Base-by-base conservation (phyloP, 192 early-diverging fungal species). In the Rhizophagus prolifer region DNA sequence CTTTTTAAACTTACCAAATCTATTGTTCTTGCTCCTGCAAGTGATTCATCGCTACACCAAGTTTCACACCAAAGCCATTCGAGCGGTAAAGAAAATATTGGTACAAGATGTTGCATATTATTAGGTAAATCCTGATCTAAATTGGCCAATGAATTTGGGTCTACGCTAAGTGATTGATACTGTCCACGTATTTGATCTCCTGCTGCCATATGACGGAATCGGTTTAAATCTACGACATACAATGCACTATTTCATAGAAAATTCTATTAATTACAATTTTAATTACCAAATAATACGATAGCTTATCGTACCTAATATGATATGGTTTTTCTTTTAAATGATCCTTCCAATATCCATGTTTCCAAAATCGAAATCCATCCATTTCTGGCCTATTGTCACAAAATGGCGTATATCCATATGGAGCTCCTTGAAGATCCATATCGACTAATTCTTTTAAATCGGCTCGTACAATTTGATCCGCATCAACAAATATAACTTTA, bases 31-130 rank as follows among this genome's bases (percentile, higher is more conserved):
- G 97, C 97, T 16, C 70, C 90, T n/a, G 87, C 87, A 60, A 98
- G 79, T 4, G 88, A 88, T 66, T 87, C 90, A 79, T 98, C 95
- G 36, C 92, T 90, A 81, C 97, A 99, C 97, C 97, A 99, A 9
- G 97, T 99, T 83, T 98, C 95, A 79, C 97, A 99, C 97, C 97
- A 99, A 63, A 99, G 85, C 97, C 97, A 98, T 69, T 97, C 96
- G 80, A 97, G 95, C 2, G 96, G 95, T 80, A 98, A 81, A 4
- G 95, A 96, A 74, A 90, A 90, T 54, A 98, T 97, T 2, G 96
- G 96, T 28, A 98, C 92, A 26, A 91, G 79, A 77, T 94, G 91
- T 73, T 94, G 91, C 94, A 98, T 95, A 70, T 97, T 96, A 83
- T 99, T 99, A 9, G 96, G 97, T 76, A 99, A 82, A 88, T 99